A percentile compares a stretch with the other conserved stretches of the same genome.
These are phyloP conservation scores for Symbiotaphrina buchneri DNA, from an alignment of 495 filamentous ascomycete species.

Conservation along the genomic window DNA sequence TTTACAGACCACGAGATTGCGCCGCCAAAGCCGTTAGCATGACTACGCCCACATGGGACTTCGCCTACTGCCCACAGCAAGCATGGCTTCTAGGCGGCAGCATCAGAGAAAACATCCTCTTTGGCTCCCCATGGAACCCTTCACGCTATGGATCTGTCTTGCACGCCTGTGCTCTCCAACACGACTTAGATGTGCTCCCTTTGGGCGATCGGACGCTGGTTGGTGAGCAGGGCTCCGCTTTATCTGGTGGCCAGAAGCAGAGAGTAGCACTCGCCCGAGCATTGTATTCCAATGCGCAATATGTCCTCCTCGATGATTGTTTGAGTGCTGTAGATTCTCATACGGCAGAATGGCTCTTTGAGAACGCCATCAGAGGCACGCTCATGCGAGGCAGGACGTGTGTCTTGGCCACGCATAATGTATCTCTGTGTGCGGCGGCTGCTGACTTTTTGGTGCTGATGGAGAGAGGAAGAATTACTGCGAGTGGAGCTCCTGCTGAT, in stretches of 20 bases:
- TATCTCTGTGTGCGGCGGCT: constrained; percentile 56
- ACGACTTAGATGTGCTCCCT: constrained; percentile 81
- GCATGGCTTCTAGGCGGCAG: constrained; percentile 94
- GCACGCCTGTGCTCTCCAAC: constrained; percentile 73
- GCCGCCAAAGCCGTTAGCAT: constrained; percentile 67
- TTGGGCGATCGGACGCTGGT: constrained; percentile 84
- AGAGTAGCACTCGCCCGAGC: constrained; percentile 88
- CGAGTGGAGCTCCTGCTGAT: constrained; percentile 53
- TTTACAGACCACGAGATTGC: constrained; percentile 60
- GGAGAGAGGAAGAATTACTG: constrained; percentile 60
- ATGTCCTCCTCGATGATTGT: constrained; percentile 86
- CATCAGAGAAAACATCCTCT: constrained; percentile 91
- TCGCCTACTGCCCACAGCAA: constrained; percentile 94
- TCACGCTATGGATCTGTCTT: constrained; percentile 74
- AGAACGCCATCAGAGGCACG: constrained; percentile 70
- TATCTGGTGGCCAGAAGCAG: constrained; percentile 97
- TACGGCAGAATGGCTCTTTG: constrained; percentile 96
- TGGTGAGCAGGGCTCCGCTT: constrained; percentile 89
- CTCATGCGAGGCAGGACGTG: constrained; percentile 80
- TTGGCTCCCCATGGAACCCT: constrained; percentile 64
- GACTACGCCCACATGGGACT: constrained; percentile 70
- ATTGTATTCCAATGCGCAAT: constrained; percentile 75
- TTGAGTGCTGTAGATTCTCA: constrained; percentile 97
- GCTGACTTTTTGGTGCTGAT: constrained; percentile 65
- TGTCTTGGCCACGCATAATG: constrained; percentile 92